Base-by-base conservation (phyloP, 2,329 filamentous ascomycete genomes). In the Trichoderma oligosporum region DNA sequence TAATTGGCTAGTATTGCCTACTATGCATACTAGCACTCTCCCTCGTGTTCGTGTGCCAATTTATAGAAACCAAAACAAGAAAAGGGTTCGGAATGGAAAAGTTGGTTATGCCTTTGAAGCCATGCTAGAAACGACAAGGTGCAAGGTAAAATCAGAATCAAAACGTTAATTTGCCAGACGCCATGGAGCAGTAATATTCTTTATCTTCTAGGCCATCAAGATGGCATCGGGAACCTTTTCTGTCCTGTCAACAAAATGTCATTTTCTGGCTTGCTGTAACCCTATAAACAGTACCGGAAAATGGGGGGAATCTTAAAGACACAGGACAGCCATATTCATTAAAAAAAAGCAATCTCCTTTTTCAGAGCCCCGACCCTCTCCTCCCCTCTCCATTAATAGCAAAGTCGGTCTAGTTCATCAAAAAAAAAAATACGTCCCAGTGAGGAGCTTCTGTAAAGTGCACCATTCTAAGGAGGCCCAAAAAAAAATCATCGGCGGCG, bases 121-220 rank as follows among this genome's bases (percentile, higher is more conserved):
- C 24, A 12, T 25, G 16, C 9, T 42, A 48, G 44, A 59, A 63
- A 61, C 58, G 57, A 57, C 36, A 45, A n/a, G 45, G 35, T 33
- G 59, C 35, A 57, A 36, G 24, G 61, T 35, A 49, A 52, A 61
- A 56, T 57, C 55, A 55, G n/a, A n/a, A n/a, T n/a, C n/a, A 47
- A 55, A 59, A 35, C 47, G 36, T 57, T 27, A 38, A 56, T 45
- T 45, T 48, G 45, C 57, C 42, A 48, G 42, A 59, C 52, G 57
- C 51, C 57, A 35, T 56, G 49, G 35, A 48, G 51, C 36, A 51
- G 31, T 39, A 49, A 36, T 45, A 55, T 41, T 41, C 29, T 54
- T 33, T 49, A 58, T 24, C 52, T 49, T 55, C 44, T 46, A 48
- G 42, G 36, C 57, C 57, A 48, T 49, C 51, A 24, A 49, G 33